Conservation (phyloP, 2,329 filamentous ascomycete genomes). For the Pseudocercospora ulei region DNA sequence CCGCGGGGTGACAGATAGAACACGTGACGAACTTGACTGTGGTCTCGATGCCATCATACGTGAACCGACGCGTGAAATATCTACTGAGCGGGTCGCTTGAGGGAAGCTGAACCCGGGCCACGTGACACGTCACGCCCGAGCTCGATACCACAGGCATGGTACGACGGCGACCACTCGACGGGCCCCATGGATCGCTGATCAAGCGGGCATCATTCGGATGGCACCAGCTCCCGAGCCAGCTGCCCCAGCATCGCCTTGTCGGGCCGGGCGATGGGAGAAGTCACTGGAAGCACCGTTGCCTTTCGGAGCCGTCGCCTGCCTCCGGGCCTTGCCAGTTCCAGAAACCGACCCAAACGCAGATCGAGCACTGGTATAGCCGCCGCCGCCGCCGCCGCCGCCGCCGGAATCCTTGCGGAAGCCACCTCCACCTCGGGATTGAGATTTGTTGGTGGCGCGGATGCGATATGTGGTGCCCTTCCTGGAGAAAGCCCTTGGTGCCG, state of each 20-base stretch:
- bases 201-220: conserved; percentile 4
- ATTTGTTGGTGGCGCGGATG: conserved; percentile 2
- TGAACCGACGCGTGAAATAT: no score
- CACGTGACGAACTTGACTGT: no score
- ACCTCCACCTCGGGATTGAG: conserved; percentile 1
- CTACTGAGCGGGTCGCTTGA: no score
- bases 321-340: conserved; percentile 10
- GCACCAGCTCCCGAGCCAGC: background rate
- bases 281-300: background rate
- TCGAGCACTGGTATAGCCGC: conserved; percentile 7
- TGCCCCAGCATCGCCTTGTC: background rate
- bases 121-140: no score
- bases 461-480: background rate
- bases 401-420: conserved; percentile 4
- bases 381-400: background rate
- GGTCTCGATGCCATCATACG: no score
- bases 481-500: background rate
- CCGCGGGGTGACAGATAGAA: no score
- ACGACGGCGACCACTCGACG: no score
- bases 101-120: no score
- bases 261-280: background rate
- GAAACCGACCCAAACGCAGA: conserved; percentile 8
- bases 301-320: background rate
- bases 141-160: no score
- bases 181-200: no score